phyloP scores from a whole-genome alignment of 2,329 filamentous ascomycete species.

The Ambrosiella cleistominuta region DNA sequence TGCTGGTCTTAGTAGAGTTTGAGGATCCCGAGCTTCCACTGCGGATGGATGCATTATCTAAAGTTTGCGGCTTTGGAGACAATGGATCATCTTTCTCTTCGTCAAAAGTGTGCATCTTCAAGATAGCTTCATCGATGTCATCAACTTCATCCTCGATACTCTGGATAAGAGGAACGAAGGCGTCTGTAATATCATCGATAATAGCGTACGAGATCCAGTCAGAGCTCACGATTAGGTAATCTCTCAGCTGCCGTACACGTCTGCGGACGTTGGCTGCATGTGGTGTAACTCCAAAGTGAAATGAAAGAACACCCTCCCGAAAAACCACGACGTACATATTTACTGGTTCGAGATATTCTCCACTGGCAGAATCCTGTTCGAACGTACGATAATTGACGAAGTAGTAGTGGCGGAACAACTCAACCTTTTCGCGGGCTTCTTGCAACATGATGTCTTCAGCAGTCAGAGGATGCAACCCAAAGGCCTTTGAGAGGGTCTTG shows the following conservation, averaged over 20 bases:
- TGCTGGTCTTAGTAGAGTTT: conserved; percentile 28
- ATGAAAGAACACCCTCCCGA: conserved; percentile 83
- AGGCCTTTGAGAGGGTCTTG: conserved; percentile 80
- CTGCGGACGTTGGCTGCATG: conserved; percentile 92
- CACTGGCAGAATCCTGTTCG: conserved; percentile 78
- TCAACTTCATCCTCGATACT: conserved; percentile 92
- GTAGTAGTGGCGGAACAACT: conserved; percentile 94
- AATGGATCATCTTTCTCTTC: not conserved
- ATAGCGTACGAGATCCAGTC: conserved; percentile 98
- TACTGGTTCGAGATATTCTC: conserved; percentile 83
- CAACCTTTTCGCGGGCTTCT: conserved; percentile 93
- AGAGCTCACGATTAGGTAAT: conserved; percentile 80
- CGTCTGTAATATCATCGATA: conserved; percentile 96
- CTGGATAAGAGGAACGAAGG: conserved; percentile 82
- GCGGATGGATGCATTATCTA: conserved; percentile 26
- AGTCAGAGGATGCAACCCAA: conserved; percentile 88
- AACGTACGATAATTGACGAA: conserved; percentile 98
- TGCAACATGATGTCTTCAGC: conserved; percentile 95
- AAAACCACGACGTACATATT: conserved; percentile 98
- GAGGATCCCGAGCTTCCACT: not conserved
- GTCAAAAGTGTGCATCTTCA: conserved; percentile 51
- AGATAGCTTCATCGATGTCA: conserved; percentile 83
- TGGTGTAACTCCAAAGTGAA: conserved; percentile 92
- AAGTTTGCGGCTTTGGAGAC: not conserved
- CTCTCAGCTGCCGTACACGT: conserved; percentile 78